Percentiles rank a stretch among this genome's conserved stretches.
These are phyloP conservation scores for Metarhizium guizhouense DNA, from an alignment of 2,329 filamentous ascomycete genomes.

Conservation along the genomic window DNA sequence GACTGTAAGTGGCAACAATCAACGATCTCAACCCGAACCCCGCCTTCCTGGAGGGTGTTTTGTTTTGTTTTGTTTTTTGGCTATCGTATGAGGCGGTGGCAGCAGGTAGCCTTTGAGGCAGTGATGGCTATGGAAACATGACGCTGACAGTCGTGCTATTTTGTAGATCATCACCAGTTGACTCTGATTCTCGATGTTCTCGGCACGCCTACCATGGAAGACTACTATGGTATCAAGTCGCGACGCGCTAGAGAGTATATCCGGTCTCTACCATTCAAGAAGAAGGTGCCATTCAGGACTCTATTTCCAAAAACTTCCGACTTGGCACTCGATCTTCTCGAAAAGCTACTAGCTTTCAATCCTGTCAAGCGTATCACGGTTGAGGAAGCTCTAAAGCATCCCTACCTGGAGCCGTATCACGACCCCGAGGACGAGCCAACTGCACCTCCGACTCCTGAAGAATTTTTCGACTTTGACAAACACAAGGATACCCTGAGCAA, in stretches of 20 bases:
- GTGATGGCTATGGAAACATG: not conserved
- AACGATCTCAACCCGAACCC: not conserved
- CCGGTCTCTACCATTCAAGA: slow-evolving; percentile 95
- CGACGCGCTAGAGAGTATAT: slow-evolving; percentile 96
- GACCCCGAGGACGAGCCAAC: slow-evolving; percentile 98
- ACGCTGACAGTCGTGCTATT: not conserved
- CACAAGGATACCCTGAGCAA: slow-evolving; percentile 99
- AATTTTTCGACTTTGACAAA: slow-evolving; percentile 99
- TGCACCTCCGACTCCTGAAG: slow-evolving; percentile 90
- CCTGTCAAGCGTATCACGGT: slow-evolving; percentile 97
- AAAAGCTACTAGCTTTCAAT: slow-evolving; percentile 96
- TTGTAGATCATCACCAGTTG: slow-evolving; percentile 86
- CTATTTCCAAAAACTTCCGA: slow-evolving; percentile 99
- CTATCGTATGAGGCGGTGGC: not conserved
- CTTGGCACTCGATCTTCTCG: slow-evolving; percentile 81
- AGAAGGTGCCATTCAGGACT: slow-evolving; percentile 96
- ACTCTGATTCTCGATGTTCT: slow-evolving; percentile 96
- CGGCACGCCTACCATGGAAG: slow-evolving; percentile 97
- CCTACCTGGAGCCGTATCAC: slow-evolving; percentile 97
- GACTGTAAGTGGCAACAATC: slow-evolving; percentile 60
- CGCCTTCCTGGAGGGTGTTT: no score
- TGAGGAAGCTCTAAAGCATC: slow-evolving; percentile 93
- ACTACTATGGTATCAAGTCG: slow-evolving; percentile 99
- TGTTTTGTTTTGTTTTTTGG: not conserved
- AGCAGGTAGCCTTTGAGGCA: not conserved